phyloP scores from a whole-genome alignment of 2,329 filamentous ascomycete genomes.

The Trichophyton schoenleinii region DNA sequence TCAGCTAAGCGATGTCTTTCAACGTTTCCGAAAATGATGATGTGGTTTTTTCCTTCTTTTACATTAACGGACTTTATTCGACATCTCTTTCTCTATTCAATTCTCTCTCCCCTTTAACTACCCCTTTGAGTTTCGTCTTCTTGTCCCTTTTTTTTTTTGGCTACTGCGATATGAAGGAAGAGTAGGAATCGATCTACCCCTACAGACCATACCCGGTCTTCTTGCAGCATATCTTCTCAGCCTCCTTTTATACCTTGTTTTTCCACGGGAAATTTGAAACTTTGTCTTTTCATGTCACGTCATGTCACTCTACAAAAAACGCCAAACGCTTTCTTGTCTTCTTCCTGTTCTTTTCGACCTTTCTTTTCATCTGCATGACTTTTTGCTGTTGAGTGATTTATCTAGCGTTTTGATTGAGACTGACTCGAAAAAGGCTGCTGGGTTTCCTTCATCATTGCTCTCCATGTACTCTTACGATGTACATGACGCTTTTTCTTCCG shows the following conservation, averaged over 20 bases:
- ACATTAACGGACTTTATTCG: neutral
- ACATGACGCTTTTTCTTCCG: neutral
- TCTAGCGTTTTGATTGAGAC: neutral
- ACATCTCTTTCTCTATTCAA: neutral
- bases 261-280: neutral
- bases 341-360: neutral
- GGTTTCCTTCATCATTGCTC: neutral
- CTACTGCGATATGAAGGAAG: constrained; percentile 1
- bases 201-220: neutral
- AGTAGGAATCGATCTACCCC: neutral
- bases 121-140: constrained; percentile 2
- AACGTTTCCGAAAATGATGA: neutral
- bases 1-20: neutral
- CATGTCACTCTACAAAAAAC: neutral
- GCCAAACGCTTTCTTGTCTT: neutral
- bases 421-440: neutral
- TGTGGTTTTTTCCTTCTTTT: neutral
- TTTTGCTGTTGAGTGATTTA: neutral
- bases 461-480: neutral
- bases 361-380: neutral
- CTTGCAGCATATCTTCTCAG: neutral
- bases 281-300: neutral
- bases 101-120: constrained; percentile 1
- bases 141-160: constrained; percentile 4
- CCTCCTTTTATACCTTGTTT: neutral